Conservation (phyloP, 164 flowering plant species). For the Tinospora cordifolia region DNA sequence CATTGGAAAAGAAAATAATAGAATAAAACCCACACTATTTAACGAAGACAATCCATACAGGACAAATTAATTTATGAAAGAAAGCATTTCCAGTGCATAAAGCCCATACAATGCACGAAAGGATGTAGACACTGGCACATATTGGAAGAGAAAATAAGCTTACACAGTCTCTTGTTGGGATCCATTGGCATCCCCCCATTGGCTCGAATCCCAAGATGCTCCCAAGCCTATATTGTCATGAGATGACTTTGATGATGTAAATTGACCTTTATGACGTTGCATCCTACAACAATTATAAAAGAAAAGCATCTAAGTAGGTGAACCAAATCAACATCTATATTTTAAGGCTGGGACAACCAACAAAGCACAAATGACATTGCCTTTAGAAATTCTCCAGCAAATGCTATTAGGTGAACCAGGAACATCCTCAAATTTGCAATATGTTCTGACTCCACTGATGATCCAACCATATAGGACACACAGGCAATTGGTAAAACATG, state of each 20-base stretch:
- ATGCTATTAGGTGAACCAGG: too few species aligned
- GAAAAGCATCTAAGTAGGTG: not conserved
- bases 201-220: constrained; percentile 38
- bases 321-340: not conserved
- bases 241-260: constrained; percentile 54
- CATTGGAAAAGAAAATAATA: too few species aligned
- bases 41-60: too few species aligned
- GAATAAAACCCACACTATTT: too few species aligned
- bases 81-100: too few species aligned
- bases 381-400: too few species aligned
- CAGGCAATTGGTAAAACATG: too few species aligned
- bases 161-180: constrained; percentile 47
- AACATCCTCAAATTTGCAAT: too few species aligned
- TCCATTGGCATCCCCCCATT: constrained; percentile 38
- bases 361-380: not conserved
- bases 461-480: too few species aligned
- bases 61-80: too few species aligned
- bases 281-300: constrained; percentile 34
- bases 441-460: too few species aligned
- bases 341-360: not conserved
- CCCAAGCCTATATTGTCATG: constrained; percentile 40
- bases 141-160: constrained; percentile 21
- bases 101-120: not conserved
- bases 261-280: constrained; percentile 74
- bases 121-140: not conserved